A percentile compares a stretch with the other conserved stretches of the same genome.
phyloP scores from a whole-genome alignment of 2,329 filamentous ascomycete genomes.

The Pseudopithomyces maydicus region DNA sequence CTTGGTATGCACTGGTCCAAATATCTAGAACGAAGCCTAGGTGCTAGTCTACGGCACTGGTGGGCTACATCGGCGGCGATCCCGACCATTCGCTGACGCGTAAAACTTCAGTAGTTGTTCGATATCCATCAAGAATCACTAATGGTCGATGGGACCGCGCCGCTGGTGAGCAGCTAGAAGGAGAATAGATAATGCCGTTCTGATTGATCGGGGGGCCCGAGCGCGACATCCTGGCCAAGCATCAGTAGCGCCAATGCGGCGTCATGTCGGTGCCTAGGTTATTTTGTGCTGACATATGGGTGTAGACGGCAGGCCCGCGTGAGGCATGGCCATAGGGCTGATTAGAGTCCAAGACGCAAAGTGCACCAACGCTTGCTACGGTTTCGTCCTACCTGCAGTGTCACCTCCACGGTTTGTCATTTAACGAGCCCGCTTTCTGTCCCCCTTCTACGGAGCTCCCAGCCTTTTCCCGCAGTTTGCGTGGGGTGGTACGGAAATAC shows the following conservation, averaged over 20 bases:
- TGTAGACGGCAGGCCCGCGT: not conserved
- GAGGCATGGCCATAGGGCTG: constrained; percentile 7
- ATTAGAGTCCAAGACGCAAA: constrained; percentile 3
- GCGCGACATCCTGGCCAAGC: not conserved
- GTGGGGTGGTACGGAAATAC: not conserved
- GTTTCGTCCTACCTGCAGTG: not conserved
- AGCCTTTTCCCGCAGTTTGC: not conserved
- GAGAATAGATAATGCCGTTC: not conserved
- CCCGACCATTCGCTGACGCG: no score
- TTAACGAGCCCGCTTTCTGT: not conserved
- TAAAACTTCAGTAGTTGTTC: no score
- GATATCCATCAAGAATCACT: no score
- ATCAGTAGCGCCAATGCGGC: constrained; percentile 2
- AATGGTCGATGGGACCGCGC: no score
- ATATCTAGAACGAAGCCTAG: no score
- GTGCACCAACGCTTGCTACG: constrained; percentile 1
- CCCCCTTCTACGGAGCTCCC: not conserved
- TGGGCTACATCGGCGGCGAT: no score
- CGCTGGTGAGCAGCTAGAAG: not conserved
- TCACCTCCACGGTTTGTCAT: not conserved
- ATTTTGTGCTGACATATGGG: constrained; percentile 10
- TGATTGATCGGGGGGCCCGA: not conserved
- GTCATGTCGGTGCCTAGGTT: constrained; percentile 1
- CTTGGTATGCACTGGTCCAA: no score
- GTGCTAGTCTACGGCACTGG: no score